Evolutionary conservation across 2,329 filamentous ascomycete species (phyloP).

Genomic region (Calonectria leucothoes): DNA sequence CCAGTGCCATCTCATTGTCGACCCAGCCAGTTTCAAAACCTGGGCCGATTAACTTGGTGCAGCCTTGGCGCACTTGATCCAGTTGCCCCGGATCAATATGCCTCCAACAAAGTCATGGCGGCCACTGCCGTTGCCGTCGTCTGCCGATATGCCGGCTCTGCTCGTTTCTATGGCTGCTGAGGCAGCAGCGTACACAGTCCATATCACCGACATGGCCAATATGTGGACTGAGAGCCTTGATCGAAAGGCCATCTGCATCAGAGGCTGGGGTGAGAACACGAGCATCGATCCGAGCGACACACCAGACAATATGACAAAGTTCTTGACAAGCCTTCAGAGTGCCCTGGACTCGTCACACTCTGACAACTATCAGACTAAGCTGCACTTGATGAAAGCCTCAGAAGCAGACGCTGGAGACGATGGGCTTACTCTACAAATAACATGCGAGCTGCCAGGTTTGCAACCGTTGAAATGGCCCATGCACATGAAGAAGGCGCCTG

Average conservation of each 20-base stretch:
- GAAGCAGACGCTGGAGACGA: slow-evolving; percentile 50
- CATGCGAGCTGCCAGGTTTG: slow-evolving; percentile 73
- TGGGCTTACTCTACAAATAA: slow-evolving; percentile 65
- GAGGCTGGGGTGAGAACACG: slow-evolving; percentile 72
- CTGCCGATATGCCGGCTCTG: slow-evolving; percentile 65
- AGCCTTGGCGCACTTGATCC: not conserved
- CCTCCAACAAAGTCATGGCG: slow-evolving; percentile 55
- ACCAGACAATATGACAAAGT: slow-evolving; percentile 72
- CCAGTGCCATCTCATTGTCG: not conserved
- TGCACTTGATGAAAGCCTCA: slow-evolving; percentile 54
- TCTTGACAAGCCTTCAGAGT: slow-evolving; percentile 71
- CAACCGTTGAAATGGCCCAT: slow-evolving; percentile 75
- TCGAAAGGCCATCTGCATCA: slow-evolving; percentile 69
- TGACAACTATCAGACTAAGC: slow-evolving; percentile 56
- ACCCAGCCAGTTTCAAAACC: not conserved
- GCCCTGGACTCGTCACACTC: slow-evolving; percentile 61
- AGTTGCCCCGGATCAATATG: slow-evolving; percentile 40
- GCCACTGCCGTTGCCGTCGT: slow-evolving; percentile 56
- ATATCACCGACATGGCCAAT: slow-evolving; percentile 77
- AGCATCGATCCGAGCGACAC: slow-evolving; percentile 81
- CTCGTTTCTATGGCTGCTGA: slow-evolving; percentile 71
- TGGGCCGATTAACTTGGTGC: not conserved
- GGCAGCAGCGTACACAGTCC: slow-evolving; percentile 69
- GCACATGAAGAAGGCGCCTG: slow-evolving; percentile 59
- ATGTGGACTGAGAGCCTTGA: slow-evolving; percentile 79